Base-by-base conservation (phyloP, 2,329 filamentous ascomycete species). In the Alternaria alternata region DNA sequence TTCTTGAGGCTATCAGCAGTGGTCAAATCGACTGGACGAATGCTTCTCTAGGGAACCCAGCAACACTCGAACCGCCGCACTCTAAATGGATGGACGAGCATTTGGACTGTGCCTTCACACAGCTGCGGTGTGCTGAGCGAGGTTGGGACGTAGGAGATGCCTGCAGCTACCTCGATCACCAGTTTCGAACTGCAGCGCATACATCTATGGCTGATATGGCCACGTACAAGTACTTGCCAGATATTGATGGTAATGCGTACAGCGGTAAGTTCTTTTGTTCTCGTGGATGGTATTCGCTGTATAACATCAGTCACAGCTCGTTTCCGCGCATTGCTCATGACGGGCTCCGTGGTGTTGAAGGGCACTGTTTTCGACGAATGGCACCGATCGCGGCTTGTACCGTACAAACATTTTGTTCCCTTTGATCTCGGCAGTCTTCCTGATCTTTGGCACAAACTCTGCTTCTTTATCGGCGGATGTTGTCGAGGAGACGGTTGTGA, bases 381-480 rank as follows among this genome's bases (percentile, higher is more conserved):
- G 28, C 44, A 47, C n/a, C 44, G 28, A 18, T 20, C 44, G n/a
- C 28, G 44, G 44, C 44, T 47, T 28, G 7, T 47, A 32, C 44
- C 44, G 26, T 47, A 47, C 28, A 47, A 47, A 47, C 28, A 47
- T 32, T 47, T 47, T 28, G 44, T 47, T n/a, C 44, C 44, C n/a
- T 32, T 47, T 1, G 44, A 47, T 4, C n/a, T 47, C 11, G 28
- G 44, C 44, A 47, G 26, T 47, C 26, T 47, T 32, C 44, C 44
- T 11, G 28, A 47, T 7, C 26, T 47, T 32, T 47, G 28, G 44
- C 26, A 20, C 44, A 47, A 47, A 32, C 44, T 47, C 28, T 47
- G 44, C 28, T 47, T 47, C 44, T 47, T 47, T 32, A 32, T 47
- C 28, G 28, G 44, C 28, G 44, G 44, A 47, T 47, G 44, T 32